Evolutionary conservation across 169 alveolate species (phyloP).

Genomic region (Plasmodium chabaudi): DNA sequence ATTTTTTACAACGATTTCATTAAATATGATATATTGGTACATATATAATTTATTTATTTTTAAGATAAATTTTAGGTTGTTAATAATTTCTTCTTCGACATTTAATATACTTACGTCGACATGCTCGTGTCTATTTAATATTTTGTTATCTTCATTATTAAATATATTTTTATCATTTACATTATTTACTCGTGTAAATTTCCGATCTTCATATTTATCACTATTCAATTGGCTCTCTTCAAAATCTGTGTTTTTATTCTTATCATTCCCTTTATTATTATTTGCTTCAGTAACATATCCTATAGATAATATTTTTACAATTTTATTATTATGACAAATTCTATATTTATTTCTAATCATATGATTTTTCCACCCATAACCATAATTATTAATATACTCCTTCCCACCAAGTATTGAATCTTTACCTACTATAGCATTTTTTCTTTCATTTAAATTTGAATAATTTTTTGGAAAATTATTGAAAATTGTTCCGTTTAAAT

Average conservation of each 20-base stretch:
- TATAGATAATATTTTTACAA: neutral
- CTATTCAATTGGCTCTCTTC: neutral
- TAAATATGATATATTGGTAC: slow-evolving; percentile 62
- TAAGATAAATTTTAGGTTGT: slow-evolving; percentile 40
- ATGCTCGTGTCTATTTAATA: slow-evolving; percentile 49
- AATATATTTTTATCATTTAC: slow-evolving; percentile 3
- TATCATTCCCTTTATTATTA: neutral
- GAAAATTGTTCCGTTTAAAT: too few species aligned
- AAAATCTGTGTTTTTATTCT: neutral
- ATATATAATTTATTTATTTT: slow-evolving; percentile 62
- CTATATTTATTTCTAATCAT: neutral
- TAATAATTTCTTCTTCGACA: slow-evolving; percentile 58
- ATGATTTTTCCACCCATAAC: slow-evolving; percentile 1
- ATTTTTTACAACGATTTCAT: slow-evolving; percentile 57
- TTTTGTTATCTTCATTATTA: slow-evolving; percentile 23
- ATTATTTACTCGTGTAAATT: neutral
- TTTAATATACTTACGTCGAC: slow-evolving; percentile 37
- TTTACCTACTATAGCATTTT: neutral
- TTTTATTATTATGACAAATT: slow-evolving; percentile 12
- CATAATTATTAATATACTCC: slow-evolving; percentile 1
- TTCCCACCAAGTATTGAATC: neutral
- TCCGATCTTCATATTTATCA: slow-evolving; percentile 1
- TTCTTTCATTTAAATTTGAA: too few species aligned
- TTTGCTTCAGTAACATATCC: slow-evolving; percentile 10
- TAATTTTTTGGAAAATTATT: too few species aligned